Evolutionary conservation across 768 basidiomycete species (phyloP).

Genomic region (Mycena alexandri): DNA sequence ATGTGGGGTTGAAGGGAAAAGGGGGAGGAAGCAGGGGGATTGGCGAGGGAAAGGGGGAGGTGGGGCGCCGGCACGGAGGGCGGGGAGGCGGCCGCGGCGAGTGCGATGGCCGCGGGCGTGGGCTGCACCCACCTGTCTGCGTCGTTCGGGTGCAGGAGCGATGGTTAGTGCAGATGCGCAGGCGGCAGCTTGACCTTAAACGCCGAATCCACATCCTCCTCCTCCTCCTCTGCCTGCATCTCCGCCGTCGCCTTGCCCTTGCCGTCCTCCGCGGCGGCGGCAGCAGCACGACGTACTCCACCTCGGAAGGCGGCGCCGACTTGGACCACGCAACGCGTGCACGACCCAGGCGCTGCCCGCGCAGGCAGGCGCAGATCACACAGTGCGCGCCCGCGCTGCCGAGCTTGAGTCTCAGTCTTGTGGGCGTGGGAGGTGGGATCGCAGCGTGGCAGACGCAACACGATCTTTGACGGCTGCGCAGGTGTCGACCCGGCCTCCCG

Average conservation of each 20-base stretch:
- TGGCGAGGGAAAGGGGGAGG: slow-evolving; percentile 11
- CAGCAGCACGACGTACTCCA: slow-evolving; percentile 30
- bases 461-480: too few relatives aligned
- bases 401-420: too few relatives aligned
- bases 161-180: slow-evolving; percentile 9
- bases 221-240: slow-evolving; percentile 5
- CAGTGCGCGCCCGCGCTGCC: too few relatives aligned
- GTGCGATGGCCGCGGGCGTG: slow-evolving; percentile 24
- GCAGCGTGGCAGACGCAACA: too few relatives aligned
- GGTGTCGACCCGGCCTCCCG: too few relatives aligned
- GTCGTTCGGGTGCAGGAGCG: slow-evolving; percentile 33
- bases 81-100: slow-evolving; percentile 27
- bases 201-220: slow-evolving; percentile 15
- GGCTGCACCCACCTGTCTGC: slow-evolving; percentile 39
- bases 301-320: slow-evolving; percentile 37
- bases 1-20: too few relatives aligned
- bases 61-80: slow-evolving; percentile 12
- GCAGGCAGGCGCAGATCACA: slow-evolving; percentile 83
- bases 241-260: slow-evolving; percentile 16
- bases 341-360: slow-evolving; percentile 35
- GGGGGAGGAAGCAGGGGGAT: too few relatives aligned
- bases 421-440: too few relatives aligned
- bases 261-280: slow-evolving; percentile 22
- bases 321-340: slow-evolving; percentile 14
- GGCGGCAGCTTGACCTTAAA: slow-evolving; percentile 30